phyloP scores from a whole-genome alignment of 306 rosid species.

The apple (Malus domestica) region DNA sequence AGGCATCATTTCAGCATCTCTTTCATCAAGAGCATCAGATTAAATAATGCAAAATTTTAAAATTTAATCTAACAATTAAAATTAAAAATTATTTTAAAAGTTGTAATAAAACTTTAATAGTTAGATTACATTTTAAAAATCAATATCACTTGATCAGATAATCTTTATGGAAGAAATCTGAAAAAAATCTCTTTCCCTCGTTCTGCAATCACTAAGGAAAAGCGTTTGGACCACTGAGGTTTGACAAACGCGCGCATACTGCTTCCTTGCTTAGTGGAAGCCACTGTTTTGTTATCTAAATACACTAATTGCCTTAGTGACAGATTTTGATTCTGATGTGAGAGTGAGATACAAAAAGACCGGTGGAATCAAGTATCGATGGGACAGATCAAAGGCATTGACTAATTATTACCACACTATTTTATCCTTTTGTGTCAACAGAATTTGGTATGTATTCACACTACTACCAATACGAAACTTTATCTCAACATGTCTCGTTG shows the following conservation, averaged over 20 bases:
- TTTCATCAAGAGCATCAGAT: too few species aligned
- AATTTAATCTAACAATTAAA: too few species aligned
- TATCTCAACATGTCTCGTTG: not conserved
- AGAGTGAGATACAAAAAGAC: not conserved
- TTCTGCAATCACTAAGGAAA: not conserved
- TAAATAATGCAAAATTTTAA: too few species aligned
- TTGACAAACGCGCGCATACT: not conserved
- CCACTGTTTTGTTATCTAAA: not conserved
- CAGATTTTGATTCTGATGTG: not conserved
- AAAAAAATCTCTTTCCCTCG: too few species aligned
- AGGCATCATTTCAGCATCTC: not conserved
- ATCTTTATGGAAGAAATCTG: fast-evolving
- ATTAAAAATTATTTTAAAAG: too few species aligned
- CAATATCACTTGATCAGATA: too few species aligned
- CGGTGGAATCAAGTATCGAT: not conserved
- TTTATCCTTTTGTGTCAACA: not conserved
- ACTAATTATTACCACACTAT: not conserved
- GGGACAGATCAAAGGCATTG: not conserved
- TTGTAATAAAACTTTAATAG: too few species aligned
- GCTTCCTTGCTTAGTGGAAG: not conserved
- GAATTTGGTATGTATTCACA: not conserved
- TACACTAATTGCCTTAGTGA: not conserved
- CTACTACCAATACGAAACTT: not conserved
- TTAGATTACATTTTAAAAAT: too few species aligned
- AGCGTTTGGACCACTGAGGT: not conserved